Conservation (phyloP, 352 stramenopile genomes). For the Phytophthora meadii region DNA sequence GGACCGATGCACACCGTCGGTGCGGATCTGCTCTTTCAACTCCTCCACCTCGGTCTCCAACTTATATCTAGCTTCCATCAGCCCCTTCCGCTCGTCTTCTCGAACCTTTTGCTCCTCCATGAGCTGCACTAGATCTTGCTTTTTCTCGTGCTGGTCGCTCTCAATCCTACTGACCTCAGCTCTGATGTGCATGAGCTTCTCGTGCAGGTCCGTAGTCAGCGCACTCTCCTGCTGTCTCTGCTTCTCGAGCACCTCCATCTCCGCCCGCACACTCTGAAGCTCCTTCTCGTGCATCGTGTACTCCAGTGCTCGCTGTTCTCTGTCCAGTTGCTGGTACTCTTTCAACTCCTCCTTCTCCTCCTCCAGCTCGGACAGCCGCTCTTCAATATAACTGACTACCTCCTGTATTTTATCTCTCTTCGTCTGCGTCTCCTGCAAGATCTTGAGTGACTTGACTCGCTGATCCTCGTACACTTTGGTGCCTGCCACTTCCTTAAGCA, state of each 20-base stretch:
- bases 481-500: slow-evolving; percentile 99
- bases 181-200: slow-evolving; percentile 67
- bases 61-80: slow-evolving; percentile 82
- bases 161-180: slow-evolving; percentile 64
- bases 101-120: slow-evolving; percentile 54
- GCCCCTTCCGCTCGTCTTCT: slow-evolving; percentile 78
- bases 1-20: slow-evolving; percentile 54
- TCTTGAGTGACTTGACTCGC: slow-evolving; percentile 95
- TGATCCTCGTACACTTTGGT: slow-evolving; percentile 99
- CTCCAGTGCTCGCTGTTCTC: slow-evolving; percentile 95
- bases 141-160: slow-evolving; percentile 43
- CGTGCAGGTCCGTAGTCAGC: slow-evolving; percentile 65
- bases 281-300: slow-evolving; percentile 97
- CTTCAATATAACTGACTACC: slow-evolving; percentile 96
- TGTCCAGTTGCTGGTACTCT: slow-evolving; percentile 96
- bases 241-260: slow-evolving; percentile 78
- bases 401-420: slow-evolving; percentile 97
- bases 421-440: slow-evolving; percentile 96
- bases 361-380: slow-evolving; percentile 94
- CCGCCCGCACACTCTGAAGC: slow-evolving; percentile 60
- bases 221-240: slow-evolving; percentile 64
- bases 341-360: slow-evolving; percentile 99
- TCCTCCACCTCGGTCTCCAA: slow-evolving; percentile 86
- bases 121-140: slow-evolving; percentile 61
- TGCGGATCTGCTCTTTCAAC: slow-evolving; percentile 63